Evolutionary conservation across 805 yeast genomes (phyloP).

Genomic region (Lipomyces lipofer): DNA sequence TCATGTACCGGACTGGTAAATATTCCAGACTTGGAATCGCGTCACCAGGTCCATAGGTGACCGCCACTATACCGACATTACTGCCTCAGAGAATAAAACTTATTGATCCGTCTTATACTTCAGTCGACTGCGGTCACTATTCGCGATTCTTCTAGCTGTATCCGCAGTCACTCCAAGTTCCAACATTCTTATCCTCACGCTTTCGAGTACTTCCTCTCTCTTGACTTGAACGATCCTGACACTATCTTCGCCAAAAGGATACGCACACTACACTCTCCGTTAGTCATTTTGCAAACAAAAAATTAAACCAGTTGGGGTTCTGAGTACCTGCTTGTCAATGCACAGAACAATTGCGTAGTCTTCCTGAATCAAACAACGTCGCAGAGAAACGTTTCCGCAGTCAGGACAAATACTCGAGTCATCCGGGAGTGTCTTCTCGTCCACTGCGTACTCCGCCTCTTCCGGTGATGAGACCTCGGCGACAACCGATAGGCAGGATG

Average conservation of each 20-base stretch:
- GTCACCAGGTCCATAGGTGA: no score
- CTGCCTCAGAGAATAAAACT: no score
- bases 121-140: no score
- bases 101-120: no score
- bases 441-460: neutral
- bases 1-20: no score
- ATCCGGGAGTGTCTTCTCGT: neutral
- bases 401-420: conserved; percentile 7
- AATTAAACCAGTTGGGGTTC: neutral
- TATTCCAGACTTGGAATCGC: no score
- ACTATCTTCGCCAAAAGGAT: conserved; percentile 12
- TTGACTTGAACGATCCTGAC: neutral
- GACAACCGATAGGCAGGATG: neutral
- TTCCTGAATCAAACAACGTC: conserved; percentile 14
- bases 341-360: conserved; percentile 14
- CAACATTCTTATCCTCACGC: conserved; percentile 13
- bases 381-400: conserved; percentile 11
- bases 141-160: conserved; percentile 8
- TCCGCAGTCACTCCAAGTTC: conserved; percentile 10
- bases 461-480: neutral
- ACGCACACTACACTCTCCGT: conserved; percentile 6
- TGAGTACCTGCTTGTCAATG: conserved; percentile 6
- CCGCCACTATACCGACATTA: no score
- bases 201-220: conserved; percentile 10
- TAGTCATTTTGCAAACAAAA: no score